Evolutionary conservation across 768 basidiomycete species (phyloP).

Genomic region (Leccinum disarticulatum): DNA sequence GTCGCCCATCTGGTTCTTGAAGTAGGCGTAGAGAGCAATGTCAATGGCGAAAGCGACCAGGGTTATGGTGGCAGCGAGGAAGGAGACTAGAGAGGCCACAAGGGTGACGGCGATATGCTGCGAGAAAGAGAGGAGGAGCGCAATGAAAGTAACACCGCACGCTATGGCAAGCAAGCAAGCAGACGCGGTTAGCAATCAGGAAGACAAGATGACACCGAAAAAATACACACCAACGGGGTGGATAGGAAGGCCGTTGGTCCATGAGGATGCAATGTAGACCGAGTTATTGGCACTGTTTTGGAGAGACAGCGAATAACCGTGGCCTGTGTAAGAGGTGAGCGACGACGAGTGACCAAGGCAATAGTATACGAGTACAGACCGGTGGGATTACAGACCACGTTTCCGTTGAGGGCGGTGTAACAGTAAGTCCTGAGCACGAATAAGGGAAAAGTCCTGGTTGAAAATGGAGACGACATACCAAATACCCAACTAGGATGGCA

Average conservation of each 20-base stretch:
- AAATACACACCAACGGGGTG: conserved; percentile 67
- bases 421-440: conserved; percentile 56
- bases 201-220: not conserved
- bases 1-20: conserved; percentile 56
- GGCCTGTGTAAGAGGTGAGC: conserved; percentile 34
- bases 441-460: conserved; percentile 4
- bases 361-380: conserved; percentile 33
- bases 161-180: conserved; percentile 29
- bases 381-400: conserved; percentile 42
- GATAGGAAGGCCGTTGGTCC: conserved; percentile 73
- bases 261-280: conserved; percentile 48
- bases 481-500: conserved; percentile 56
- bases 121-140: conserved; percentile 61
- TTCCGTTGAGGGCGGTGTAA: conserved; percentile 43
- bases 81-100: conserved; percentile 49
- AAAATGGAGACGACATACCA: conserved; percentile 45
- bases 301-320: conserved; percentile 52
- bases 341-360: not conserved
- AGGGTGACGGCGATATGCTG: conserved; percentile 48
- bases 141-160: conserved; percentile 58
- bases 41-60: conserved; percentile 76
- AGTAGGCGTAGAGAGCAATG: conserved; percentile 65
- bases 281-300: conserved; percentile 27
- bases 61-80: conserved; percentile 67
- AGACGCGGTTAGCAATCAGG: conserved; percentile 5